phyloP scores from a whole-genome alignment of 768 basidiomycete genomes.

The Termitomyces titanicus region DNA sequence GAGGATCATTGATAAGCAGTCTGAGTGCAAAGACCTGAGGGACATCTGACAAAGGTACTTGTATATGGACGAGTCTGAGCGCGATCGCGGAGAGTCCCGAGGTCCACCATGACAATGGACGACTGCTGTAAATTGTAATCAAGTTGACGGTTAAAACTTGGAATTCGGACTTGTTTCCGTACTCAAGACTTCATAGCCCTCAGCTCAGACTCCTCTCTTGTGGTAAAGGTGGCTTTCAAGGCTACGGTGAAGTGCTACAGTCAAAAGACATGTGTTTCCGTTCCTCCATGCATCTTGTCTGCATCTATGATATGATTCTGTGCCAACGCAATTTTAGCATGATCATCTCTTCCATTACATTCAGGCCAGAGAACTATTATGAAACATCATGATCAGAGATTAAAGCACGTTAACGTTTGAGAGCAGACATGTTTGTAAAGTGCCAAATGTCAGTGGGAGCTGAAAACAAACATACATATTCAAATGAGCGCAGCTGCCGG shows the following conservation, averaged over 20 bases:
- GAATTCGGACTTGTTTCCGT: too few species aligned
- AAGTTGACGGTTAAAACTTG: too few species aligned
- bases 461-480: not conserved
- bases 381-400: not conserved
- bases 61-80: not conserved
- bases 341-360: not conserved
- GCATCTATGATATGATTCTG: not conserved
- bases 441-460: not conserved
- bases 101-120: too few species aligned
- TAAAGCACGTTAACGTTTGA: not conserved
- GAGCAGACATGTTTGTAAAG: not conserved
- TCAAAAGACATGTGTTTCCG: not conserved
- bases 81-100: constrained; percentile 11
- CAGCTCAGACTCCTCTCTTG: too few species aligned
- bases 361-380: not conserved
- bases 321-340: not conserved
- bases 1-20: constrained; percentile 12
- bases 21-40: not conserved
- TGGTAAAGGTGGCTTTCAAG: too few species aligned
- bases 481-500: constrained; percentile 4
- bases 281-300: constrained; percentile 1
- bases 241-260: not conserved
- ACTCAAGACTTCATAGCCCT: too few species aligned
- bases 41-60: constrained; percentile 7
- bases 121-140: too few species aligned